Percentiles rank a stretch among this genome's conserved stretches.
These are phyloP conservation scores for Chamaecyparis obtusa DNA, from an alignment of 75 land plant genomes.

Conservation along the genomic window DNA sequence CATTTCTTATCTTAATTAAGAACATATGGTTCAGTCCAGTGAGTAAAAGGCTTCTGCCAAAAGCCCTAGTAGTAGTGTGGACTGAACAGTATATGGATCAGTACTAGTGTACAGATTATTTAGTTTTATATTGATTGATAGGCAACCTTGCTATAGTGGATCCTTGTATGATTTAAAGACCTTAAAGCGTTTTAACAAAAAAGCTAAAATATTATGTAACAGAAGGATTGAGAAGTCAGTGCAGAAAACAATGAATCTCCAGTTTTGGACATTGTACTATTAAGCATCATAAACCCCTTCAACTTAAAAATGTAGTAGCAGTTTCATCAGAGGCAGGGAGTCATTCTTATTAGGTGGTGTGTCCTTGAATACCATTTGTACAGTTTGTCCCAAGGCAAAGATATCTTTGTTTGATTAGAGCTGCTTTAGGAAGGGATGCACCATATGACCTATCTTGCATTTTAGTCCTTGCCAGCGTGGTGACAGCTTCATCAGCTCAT, in stretches of 20 bases:
- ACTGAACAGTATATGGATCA: neutral
- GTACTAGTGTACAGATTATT: neutral
- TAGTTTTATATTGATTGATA: neutral
- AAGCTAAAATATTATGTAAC: neutral
- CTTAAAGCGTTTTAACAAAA: neutral
- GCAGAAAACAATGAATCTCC: neutral
- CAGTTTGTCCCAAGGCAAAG: neutral
- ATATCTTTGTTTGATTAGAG: neutral
- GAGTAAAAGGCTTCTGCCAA: neutral
- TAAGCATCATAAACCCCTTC: neutral
- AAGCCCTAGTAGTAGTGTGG: too few species aligned
- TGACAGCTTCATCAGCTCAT: neutral
- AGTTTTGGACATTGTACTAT: neutral
- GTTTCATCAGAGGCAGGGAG: neutral
- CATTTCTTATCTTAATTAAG: neutral
- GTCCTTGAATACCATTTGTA: neutral
- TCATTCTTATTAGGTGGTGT: neutral
- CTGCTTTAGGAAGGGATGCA: neutral
- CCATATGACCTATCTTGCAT: neutral
- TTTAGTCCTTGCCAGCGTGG: neutral
- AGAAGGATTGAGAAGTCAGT: neutral
- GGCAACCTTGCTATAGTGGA: neutral
- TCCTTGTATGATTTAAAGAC: neutral
- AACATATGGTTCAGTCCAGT: too few species aligned
- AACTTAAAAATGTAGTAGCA: neutral